These are phyloP conservation scores for Cystobasidium tubakii DNA, from an alignment of 768 basidiomycete species.

Conservation along the genomic window DNA sequence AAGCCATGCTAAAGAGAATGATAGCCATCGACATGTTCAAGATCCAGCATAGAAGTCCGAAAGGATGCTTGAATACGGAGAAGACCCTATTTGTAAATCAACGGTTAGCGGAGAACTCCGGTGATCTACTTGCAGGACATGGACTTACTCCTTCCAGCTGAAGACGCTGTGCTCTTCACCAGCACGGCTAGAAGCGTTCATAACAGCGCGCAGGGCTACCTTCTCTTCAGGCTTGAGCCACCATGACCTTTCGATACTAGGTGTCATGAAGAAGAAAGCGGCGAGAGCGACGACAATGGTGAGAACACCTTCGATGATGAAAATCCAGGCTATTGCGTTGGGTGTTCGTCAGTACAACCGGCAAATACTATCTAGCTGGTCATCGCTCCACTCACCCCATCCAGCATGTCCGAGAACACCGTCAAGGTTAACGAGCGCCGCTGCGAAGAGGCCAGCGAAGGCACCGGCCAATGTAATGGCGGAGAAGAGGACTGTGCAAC, in stretches of 20 bases:
- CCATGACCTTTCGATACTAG: constrained; percentile 5
- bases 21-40: constrained; percentile 11
- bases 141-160: constrained; percentile 17
- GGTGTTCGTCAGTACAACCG: too few relatives aligned
- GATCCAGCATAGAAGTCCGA: constrained; percentile 1
- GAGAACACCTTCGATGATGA: constrained; percentile 23
- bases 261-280: constrained; percentile 5
- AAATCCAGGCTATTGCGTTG: background rate
- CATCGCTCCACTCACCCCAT: background rate
- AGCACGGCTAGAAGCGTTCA: constrained; percentile 14
- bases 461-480: constrained; percentile 19
- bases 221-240: constrained; percentile 26
- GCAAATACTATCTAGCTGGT: too few relatives aligned
- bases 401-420: constrained; percentile 14
- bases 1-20: constrained; percentile 30
- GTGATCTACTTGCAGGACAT: too few relatives aligned
- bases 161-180: constrained; percentile 13
- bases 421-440: constrained; percentile 9
- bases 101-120: too few relatives aligned
- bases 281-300: constrained; percentile 9
- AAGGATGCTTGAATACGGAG: constrained; percentile 11
- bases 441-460: constrained; percentile 22
- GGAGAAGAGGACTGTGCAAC: constrained; percentile 24
- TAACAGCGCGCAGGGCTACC: background rate
- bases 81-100: background rate